Base-by-base conservation (phyloP, 2,329 filamentous ascomycete genomes). In the Cylindrodendrum hubeiense region DNA sequence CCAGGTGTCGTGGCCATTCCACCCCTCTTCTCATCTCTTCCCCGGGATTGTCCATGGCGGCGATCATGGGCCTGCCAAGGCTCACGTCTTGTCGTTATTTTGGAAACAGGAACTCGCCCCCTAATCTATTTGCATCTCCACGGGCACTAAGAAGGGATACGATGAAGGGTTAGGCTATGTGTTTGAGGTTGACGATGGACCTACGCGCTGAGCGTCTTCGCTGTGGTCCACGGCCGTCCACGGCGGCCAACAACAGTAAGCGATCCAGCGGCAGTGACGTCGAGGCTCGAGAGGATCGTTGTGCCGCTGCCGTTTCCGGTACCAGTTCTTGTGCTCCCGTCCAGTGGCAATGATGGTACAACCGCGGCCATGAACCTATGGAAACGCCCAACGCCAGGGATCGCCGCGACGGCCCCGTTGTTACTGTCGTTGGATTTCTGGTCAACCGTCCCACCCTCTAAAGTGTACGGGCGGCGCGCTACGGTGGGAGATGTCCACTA, bases 361-460 rank as follows among this genome's bases (percentile, higher is more conserved):
- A 60, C 64, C 68, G 51, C 60, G 60, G 60, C 65, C 72, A 70
- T 75, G 65, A 77, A 73, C 76, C 76, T 75, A 76, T 76, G 56
- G 71, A 74, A 75, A 75, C 63, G 76, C 76, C 76, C 77, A 71
- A 71, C 68, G 59, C 61, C 69, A 74, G 68, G 72, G 73, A 74
- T 75, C 66, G 66, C 17, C 51, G 26, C 51, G 44, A n/a, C 34
- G 21, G 37, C 34, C 46, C 53, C 52, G 46, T 28, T 44, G 44
- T 56, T 24, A 34, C 43, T 26, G n/a, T 46, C 33, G 44, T 33
- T 62, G 51, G 51, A n/a, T 17, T 47, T 34, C 50, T 43, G 54
- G 30, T 57, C 34, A 41, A 30, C 13, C 34, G 34, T 43, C 46
- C 55, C 46, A 59, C 55, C 30, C 22, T 50, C 33, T 37, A 4